Evolutionary conservation across 176 grass and related monocot genomes (phyloP), one percentile per base, ranked within the genome.

Genomic region (Musa troglodytarum): DNA sequence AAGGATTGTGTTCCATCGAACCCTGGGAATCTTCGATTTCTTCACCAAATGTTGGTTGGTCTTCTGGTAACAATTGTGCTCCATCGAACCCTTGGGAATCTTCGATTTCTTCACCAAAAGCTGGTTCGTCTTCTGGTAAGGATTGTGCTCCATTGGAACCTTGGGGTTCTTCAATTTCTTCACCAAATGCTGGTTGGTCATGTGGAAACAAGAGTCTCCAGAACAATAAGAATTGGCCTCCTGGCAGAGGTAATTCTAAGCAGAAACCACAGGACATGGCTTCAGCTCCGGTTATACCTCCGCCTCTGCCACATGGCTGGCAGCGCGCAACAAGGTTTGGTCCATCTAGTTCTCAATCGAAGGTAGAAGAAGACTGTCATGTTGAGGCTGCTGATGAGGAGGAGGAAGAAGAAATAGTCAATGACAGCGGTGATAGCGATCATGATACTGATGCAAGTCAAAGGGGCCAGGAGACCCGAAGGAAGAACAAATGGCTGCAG

Each of bases 401-500:
- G 4, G 89, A 86, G 55, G 84, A 85, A 5, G 56, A 80, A 22
- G 22, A 22, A 29, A 71, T 87, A 26, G 26, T 55, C 52, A 82
- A 88, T 81, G 82, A 96, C 69, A 78, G 87, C 28, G 89, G 85
- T 0, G 86, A 77, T 55, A 78, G 89, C 28, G 87, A 87, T 0
- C 86, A 77, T 55, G 95, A 91, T 81, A 91, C 90, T 56, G 90
- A 98, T 87, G 76, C 52, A 14, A 93, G 86, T 59, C 77, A 82
- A 62, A 93, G 84, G 76, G 91, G 95, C 78, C 83, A 85, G 12
- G 84, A 76, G 53, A 86, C 88, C 54, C 81, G 81, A 22, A 93
- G 93, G 78, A 79, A 20, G n/a, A 93, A 93, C 74, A 91, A 82
- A 61, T 86, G 84, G 90, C 91, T 93, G 53, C 93, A 81, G 73